Evolutionary conservation across 768 basidiomycete genomes (phyloP), one percentile per base, ranked within the genome.

Genomic region (Gloeostereum incarnatum): DNA sequence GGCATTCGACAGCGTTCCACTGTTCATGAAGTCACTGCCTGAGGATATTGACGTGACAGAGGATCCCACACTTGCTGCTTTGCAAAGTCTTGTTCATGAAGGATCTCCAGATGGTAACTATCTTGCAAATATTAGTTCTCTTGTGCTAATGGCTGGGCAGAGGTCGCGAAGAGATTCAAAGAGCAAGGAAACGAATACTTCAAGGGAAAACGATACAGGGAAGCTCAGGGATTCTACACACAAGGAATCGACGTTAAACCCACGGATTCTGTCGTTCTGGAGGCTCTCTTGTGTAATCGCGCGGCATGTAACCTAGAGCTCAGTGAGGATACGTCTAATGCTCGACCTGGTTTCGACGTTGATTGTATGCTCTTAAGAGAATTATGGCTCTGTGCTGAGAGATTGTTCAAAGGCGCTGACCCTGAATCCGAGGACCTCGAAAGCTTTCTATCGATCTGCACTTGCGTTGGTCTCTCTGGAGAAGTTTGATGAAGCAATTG

Each of bases 181-280:
- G 79, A 89, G 38, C 89, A 94, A 54, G 96, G 92, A 4, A 98
- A 97, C 54, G 91, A 93, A 39, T 89, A 94, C 51, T 94, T 86
- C 63, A 81, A 78, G 47, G 82, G 81, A 20, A 89, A 87, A 52
- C 75, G 87, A 30, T 85, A 75, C 57, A 74, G 87, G 25, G 92
- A 98, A 56, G 96, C 96, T 1, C 43, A 81, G 6, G 76, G 78
- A 1, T 96, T 97, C 56, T 99, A 98, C 56, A 78, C 81, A 0
- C 87, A 93, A 55, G 94, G 85, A 1, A 49, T 98, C 18, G 88
- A 92, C 40, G 87, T 84, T 14, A 77, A 85, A 40, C 88, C 92
- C 7, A 72, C 75, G 19, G 78, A 88, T 46, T 40, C 45, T 6
- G 44, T 48, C 10, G 49, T 89, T 7, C 62, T 63, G 31, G 82